These are phyloP conservation scores for Nicotiana attenuata DNA, from an alignment of 257 asterid species.

Conservation along the genomic window DNA sequence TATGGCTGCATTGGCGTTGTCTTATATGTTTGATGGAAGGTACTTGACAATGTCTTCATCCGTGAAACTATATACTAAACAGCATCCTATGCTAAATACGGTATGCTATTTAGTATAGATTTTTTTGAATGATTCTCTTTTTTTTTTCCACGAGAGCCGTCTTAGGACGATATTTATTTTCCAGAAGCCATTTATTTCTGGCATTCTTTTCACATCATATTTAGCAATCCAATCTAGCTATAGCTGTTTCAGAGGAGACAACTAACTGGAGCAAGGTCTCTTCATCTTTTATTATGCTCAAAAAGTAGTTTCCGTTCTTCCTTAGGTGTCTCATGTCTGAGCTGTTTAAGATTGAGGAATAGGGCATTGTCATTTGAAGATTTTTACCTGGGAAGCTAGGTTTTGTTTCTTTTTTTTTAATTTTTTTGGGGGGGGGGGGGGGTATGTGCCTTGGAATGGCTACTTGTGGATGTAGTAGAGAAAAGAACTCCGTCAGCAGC, in stretches of 20 bases:
- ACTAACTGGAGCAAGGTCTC: background rate
- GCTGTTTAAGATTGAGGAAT: conserved; percentile 2
- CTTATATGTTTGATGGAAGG: conserved; percentile 96
- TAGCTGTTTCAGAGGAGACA: conserved; percentile 2
- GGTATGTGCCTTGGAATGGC: background rate
- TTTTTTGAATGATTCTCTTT: background rate
- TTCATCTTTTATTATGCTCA: background rate
- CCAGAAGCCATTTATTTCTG: background rate
- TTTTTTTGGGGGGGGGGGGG: too few relatives aligned
- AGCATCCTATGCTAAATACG: background rate
- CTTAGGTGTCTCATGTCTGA: background rate
- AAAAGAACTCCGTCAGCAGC: background rate
- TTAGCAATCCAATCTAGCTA: background rate
- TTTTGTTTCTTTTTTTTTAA: too few relatives aligned
- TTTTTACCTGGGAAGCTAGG: background rate
- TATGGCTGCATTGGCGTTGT: conserved; percentile 85
- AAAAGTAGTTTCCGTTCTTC: background rate
- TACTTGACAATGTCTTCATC: conserved; percentile 21
- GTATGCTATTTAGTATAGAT: background rate
- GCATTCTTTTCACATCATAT: background rate
- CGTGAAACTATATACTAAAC: background rate
- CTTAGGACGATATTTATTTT: background rate
- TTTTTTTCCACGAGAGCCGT: background rate
- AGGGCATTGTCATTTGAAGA: background rate
- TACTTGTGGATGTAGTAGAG: background rate